These are phyloP conservation scores for Pelargonium citronellum DNA, from an alignment of 441 rosid genomes.

Conservation along the genomic window DNA sequence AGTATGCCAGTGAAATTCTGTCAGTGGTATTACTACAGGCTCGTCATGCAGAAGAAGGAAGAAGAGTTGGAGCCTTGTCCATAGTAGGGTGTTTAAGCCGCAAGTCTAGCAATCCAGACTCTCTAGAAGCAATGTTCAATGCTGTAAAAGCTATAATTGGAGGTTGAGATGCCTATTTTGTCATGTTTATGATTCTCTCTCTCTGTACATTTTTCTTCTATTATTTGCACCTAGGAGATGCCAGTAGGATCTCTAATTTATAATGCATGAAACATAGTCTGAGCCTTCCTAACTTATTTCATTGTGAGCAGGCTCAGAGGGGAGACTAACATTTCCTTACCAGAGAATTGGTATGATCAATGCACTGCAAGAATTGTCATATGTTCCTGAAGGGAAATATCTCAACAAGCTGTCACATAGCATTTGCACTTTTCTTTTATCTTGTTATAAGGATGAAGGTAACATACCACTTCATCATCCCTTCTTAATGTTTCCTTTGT, in stretches of 20 bases:
- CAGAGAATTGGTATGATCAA: slow-evolving; percentile 90
- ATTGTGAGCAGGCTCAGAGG: slow-evolving; percentile 74
- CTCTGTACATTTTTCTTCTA: background rate
- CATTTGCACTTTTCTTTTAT: slow-evolving; percentile 60
- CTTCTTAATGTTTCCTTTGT: background rate
- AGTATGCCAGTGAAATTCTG: slow-evolving; percentile 74
- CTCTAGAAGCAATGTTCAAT: slow-evolving; percentile 74
- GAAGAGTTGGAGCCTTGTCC: slow-evolving; percentile 71
- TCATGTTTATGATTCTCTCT: slow-evolving; percentile 8
- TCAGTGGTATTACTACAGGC: slow-evolving; percentile 74
- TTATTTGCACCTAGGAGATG: slow-evolving; percentile 6
- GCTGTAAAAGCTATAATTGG: slow-evolving; percentile 73
- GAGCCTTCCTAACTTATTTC: slow-evolving; percentile 14
- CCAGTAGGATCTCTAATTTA: background rate
- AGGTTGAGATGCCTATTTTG: slow-evolving; percentile 46
- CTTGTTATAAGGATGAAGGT: slow-evolving; percentile 90
- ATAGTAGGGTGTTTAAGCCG: slow-evolving; percentile 59
- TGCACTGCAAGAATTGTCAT: slow-evolving; percentile 74
- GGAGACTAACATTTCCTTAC: slow-evolving; percentile 85
- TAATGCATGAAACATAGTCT: slow-evolving; percentile 7
- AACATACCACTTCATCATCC: slow-evolving; percentile 18
- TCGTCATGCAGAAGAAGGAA: slow-evolving; percentile 80
- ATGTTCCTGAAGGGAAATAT: slow-evolving; percentile 85
- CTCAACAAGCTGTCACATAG: slow-evolving; percentile 48
- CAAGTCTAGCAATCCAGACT: slow-evolving; percentile 94